phyloP scores from a whole-genome alignment of 768 basidiomycete genomes.

The Nevesoporus exiguus region DNA sequence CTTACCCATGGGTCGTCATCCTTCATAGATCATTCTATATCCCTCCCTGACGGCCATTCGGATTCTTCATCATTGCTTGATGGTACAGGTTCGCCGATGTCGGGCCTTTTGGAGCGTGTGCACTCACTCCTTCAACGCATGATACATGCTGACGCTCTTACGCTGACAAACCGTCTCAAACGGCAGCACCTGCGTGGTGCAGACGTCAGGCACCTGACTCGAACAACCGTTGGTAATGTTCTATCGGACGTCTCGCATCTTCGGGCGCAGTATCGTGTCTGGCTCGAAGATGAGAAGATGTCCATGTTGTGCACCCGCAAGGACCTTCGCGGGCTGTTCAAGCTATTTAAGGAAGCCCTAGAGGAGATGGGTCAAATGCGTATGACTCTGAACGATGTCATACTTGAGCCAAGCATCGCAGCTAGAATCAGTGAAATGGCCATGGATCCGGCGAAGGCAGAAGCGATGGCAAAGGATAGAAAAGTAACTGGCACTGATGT shows the following conservation, averaged over 20 bases:
- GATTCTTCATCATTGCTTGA: constrained; percentile 73
- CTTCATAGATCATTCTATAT: constrained; percentile 36
- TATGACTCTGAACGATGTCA: constrained; percentile 80
- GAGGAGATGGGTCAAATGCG: constrained; percentile 79
- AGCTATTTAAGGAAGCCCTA: constrained; percentile 81
- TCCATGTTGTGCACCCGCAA: constrained; percentile 63
- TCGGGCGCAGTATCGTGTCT: constrained; percentile 68
- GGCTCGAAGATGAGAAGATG: constrained; percentile 72
- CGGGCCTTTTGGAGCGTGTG: constrained; percentile 61
- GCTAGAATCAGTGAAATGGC: constrained; percentile 66
- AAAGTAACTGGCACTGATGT: constrained; percentile 31
- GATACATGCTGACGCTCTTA: constrained; percentile 76
- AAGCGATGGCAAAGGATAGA: constrained; percentile 35
- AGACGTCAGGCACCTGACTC: constrained; percentile 83
- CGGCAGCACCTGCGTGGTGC: constrained; percentile 85
- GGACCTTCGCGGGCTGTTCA: constrained; percentile 81
- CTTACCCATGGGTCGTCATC: constrained; percentile 35
- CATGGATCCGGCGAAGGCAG: constrained; percentile 54
- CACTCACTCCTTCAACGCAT: constrained; percentile 60
- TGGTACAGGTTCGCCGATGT: constrained; percentile 46
- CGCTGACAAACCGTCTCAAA: constrained; percentile 85
- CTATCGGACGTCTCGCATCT: constrained; percentile 65
- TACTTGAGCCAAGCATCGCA: constrained; percentile 82
- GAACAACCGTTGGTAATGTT: constrained; percentile 73
- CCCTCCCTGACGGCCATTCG: constrained; percentile 59